These are phyloP conservation scores for Wickerhamiella australiensis DNA, from an alignment of 805 yeast species.

Conservation along the genomic window DNA sequence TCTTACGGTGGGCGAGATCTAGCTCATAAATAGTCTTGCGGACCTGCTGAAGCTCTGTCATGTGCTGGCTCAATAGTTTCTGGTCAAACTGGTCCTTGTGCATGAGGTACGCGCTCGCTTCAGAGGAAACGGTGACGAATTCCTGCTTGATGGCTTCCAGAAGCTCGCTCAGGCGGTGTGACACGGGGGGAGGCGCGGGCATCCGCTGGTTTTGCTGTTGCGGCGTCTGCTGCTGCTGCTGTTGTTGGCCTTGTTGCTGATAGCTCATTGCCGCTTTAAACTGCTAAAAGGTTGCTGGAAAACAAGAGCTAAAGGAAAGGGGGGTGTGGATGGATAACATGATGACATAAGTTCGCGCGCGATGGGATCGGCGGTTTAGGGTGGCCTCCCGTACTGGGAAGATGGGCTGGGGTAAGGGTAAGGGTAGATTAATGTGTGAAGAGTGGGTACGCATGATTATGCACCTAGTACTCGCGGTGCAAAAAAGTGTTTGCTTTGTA, in stretches of 20 bases:
- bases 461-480: no score
- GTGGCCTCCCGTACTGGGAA: no score
- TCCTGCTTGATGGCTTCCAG: slow-evolving; percentile 87
- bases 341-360: background rate
- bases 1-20: slow-evolving; percentile 85
- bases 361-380: no score
- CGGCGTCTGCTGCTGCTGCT: slow-evolving; percentile 12
- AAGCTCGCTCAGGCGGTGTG: slow-evolving; percentile 50
- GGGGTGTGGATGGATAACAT: background rate
- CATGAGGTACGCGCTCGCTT: slow-evolving; percentile 72
- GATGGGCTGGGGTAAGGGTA: no score
- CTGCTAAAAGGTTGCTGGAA: no score
- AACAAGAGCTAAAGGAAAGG: no score
- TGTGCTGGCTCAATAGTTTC: slow-evolving; percentile 69
- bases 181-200: slow-evolving; percentile 13
- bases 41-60: slow-evolving; percentile 84
- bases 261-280: slow-evolving; percentile 6
- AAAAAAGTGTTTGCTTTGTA: no score
- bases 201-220: slow-evolving; percentile 14
- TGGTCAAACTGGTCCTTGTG: slow-evolving; percentile 89
- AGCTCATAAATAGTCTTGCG: slow-evolving; percentile 88
- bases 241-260: slow-evolving; percentile 13
- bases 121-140: slow-evolving; percentile 71
- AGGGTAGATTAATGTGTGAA: no score
- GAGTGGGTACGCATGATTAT: no score